phyloP scores from a whole-genome alignment of 2,329 filamentous ascomycete species.

The Colletotrichum sp. region DNA sequence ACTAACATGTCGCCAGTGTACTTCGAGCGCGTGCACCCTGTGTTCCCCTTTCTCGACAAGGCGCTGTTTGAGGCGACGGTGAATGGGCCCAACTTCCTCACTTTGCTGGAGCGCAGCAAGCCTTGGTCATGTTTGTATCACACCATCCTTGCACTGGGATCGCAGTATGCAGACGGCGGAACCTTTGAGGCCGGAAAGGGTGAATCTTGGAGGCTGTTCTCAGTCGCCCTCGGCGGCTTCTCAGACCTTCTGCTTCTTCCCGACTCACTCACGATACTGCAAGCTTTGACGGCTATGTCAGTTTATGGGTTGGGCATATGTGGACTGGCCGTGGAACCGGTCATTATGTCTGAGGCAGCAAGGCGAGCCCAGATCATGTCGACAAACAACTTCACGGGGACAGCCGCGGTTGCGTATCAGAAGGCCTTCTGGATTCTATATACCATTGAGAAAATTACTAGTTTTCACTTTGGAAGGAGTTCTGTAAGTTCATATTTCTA shows the following conservation, averaged over 20 bases:
- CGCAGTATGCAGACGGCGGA: conserved; percentile 36
- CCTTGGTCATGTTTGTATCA: conserved; percentile 43
- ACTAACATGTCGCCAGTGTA: conserved; percentile 29
- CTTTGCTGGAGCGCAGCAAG: conserved; percentile 28
- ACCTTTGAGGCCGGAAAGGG: conserved; percentile 43
- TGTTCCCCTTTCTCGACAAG: conserved; percentile 45
- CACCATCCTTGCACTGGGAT: conserved; percentile 40
- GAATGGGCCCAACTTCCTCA: conserved; percentile 27
- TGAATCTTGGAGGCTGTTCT: conserved; percentile 42
- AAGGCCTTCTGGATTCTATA: conserved; percentile 33
- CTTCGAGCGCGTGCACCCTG: conserved; percentile 41
- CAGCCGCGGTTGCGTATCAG: conserved; percentile 24
- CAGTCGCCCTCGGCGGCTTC: conserved; percentile 37
- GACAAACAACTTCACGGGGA: conserved; percentile 21
- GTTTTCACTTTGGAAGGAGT: conserved; percentile 33
- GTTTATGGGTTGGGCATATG: conserved; percentile 30
- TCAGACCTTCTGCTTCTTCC: conserved; percentile 35
- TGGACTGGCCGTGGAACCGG: conserved; percentile 34
- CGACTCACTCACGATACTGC: conserved; percentile 32
- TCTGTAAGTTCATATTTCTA: conserved; percentile 21
- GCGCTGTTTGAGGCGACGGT: conserved; percentile 36
- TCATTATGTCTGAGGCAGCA: conserved; percentile 32
- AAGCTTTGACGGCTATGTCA: conserved; percentile 35
- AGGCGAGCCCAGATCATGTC: conserved; percentile 34
- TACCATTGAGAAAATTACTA: conserved; percentile 29